Conservation (phyloP, 1,139 yeast species). For the Oligophagozyma castellii region DNA sequence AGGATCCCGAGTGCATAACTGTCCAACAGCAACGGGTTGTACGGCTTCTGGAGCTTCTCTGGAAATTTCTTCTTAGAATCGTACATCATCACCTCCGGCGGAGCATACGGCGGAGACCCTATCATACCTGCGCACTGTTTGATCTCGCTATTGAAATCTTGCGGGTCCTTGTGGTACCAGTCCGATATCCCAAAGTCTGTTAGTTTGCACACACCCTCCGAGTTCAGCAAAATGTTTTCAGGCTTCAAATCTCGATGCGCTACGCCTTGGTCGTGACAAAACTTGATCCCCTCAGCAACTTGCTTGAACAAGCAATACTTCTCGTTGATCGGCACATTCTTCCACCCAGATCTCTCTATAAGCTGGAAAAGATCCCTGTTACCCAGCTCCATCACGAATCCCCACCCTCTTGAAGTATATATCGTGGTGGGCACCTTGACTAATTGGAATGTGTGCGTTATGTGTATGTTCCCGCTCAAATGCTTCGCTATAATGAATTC, state of each 20-base stretch:
- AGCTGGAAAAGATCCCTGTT: slow-evolving; percentile 55
- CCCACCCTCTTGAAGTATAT: slow-evolving; percentile 57
- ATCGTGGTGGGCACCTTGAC: slow-evolving; percentile 44
- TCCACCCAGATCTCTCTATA: slow-evolving; percentile 36
- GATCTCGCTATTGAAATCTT: slow-evolving; percentile 35
- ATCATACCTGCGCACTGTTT: slow-evolving; percentile 34
- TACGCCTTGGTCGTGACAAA: slow-evolving; percentile 64
- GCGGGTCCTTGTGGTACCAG: slow-evolving; percentile 43
- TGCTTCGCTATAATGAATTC: slow-evolving; percentile 50
- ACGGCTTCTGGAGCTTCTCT: slow-evolving; percentile 26
- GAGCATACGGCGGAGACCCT: slow-evolving; percentile 70
- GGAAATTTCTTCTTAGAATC: slow-evolving; percentile 19
- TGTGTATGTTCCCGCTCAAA: slow-evolving; percentile 38
- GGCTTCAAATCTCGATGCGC: slow-evolving; percentile 93
- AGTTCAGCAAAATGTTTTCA: slow-evolving; percentile 60
- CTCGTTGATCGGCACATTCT: slow-evolving; percentile 36
- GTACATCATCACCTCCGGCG: slow-evolving; percentile 60
- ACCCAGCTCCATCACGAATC: slow-evolving; percentile 55
- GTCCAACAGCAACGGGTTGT: slow-evolving; percentile 58
- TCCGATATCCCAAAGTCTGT: slow-evolving; percentile 71
- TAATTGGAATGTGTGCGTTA: slow-evolving; percentile 40
- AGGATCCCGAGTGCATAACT: slow-evolving; percentile 59
- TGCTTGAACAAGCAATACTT: slow-evolving; percentile 39
- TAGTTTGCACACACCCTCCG: slow-evolving; percentile 47
- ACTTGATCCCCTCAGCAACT: slow-evolving; percentile 41